phyloP scores from a whole-genome alignment of 2,329 filamentous ascomycete genomes.

The Dothideomycetes sp. region DNA sequence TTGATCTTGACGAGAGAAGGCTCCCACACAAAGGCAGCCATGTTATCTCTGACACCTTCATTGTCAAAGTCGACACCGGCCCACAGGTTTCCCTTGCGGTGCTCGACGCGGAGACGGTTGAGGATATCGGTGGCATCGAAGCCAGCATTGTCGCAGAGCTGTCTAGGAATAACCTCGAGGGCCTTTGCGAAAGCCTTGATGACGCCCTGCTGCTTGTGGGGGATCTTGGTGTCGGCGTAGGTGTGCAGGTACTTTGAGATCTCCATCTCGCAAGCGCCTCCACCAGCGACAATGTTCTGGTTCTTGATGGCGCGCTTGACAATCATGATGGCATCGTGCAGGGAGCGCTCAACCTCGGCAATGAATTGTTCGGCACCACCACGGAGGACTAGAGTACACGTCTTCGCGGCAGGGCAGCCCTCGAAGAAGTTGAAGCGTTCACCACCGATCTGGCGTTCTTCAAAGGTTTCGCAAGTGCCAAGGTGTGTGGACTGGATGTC shows the following conservation, averaged over 20 bases:
- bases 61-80: slow-evolving; percentile 90
- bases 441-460: slow-evolving; percentile 93
- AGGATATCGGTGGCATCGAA: slow-evolving; percentile 98
- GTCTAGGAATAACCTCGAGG: slow-evolving; percentile 88
- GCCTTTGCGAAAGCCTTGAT: slow-evolving; percentile 98
- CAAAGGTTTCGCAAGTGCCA: slow-evolving; percentile 79
- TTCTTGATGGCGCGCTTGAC: slow-evolving; percentile 97
- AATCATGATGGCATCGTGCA: slow-evolving; percentile 99
- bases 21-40: slow-evolving; percentile 96
- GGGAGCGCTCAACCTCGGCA: slow-evolving; percentile 90
- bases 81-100: slow-evolving; percentile 87
- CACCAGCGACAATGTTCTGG: slow-evolving; percentile 86
- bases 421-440: slow-evolving; percentile 99
- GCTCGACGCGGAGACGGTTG: slow-evolving; percentile 90
- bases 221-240: slow-evolving; percentile 84
- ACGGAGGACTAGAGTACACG: slow-evolving; percentile 88
- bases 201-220: slow-evolving; percentile 91
- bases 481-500: slow-evolving; percentile 85
- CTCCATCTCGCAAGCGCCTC: slow-evolving; percentile 94
- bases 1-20: slow-evolving; percentile 94
- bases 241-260: slow-evolving; percentile 84
- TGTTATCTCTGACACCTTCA: slow-evolving; percentile 88
- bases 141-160: slow-evolving; percentile 96
- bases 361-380: slow-evolving; percentile 99
- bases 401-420: slow-evolving; percentile 89